These are phyloP conservation scores for Sclerotinia subarctica DNA, from an alignment of 2,329 filamentous ascomycete genomes.

Conservation along the genomic window DNA sequence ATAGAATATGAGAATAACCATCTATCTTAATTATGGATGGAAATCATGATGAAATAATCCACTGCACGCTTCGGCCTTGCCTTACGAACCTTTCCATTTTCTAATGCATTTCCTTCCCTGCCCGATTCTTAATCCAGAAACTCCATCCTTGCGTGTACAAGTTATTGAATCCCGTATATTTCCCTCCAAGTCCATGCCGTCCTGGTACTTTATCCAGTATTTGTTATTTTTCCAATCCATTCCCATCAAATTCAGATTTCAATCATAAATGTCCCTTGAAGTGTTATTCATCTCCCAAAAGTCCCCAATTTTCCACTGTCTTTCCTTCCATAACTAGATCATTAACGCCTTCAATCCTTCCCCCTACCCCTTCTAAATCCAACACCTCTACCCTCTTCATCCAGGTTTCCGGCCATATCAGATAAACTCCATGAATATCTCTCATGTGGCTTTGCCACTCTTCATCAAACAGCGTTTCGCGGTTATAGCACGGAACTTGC, in stretches of 20 bases:
- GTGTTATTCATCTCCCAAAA: constrained; percentile 5
- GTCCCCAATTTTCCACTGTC: not conserved
- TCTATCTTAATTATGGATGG: not conserved
- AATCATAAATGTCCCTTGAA: not conserved
- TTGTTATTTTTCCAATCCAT: not conserved
- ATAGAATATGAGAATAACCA: not conserved
- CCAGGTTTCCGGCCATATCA: constrained; percentile 37
- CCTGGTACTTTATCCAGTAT: not conserved
- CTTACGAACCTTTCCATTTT: not conserved
- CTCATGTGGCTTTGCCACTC: constrained; percentile 38
- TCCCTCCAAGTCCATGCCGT: constrained; percentile 1
- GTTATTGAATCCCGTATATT: not conserved
- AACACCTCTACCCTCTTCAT: constrained; percentile 36
- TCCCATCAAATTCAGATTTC: not conserved
- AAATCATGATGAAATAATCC: not conserved
- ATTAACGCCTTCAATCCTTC: constrained; percentile 34
- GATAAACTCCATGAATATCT: constrained; percentile 36
- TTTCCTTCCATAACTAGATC: constrained; percentile 34
- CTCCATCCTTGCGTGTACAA: constrained; percentile 4
- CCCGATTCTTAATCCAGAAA: not conserved
- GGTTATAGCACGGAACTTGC: constrained; percentile 34
- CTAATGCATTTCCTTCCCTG: not conserved
- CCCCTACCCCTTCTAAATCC: constrained; percentile 34
- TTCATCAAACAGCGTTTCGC: constrained; percentile 36
- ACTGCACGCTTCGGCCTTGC: not conserved